Evolutionary conservation across 2,329 filamentous ascomycete genomes (phyloP), one percentile per base, ranked within the genome.

Genomic region (Pseudogymnoascus pannorum): DNA sequence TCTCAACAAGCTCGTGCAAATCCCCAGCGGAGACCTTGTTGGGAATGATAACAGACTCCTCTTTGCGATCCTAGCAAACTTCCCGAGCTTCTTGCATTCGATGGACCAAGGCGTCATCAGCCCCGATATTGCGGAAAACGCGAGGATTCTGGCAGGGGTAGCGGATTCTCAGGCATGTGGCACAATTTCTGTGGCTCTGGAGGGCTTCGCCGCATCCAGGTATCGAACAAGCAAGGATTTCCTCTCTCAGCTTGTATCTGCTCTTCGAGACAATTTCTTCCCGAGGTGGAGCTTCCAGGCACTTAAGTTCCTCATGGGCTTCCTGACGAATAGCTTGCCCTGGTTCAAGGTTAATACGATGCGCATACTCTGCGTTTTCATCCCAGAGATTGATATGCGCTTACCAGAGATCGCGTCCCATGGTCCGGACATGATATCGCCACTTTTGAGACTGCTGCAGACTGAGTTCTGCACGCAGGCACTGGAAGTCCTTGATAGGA

Each of bases 331-430:
- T 71, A 88, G 87, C 33, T 82, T 88, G 1, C 82, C 89, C 2
- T 97, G 92, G 90, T 89, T 97, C 73, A 95, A 96, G 72, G 79
- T 92, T 44, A 93, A 94, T 76, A 92, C 90, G 0, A 96, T 99
- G 89, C 87, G 91, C 63, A 86, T 97, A 11, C 82, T 99, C 0
- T 89, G 89, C 69, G 82, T 89, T 18, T 78, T 96, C 63, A 89
- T 99, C 54, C 91, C 92, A 0, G 88, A 93, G 60, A 89, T 97
- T 31, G 92, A 99, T 70, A 96, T 97, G 89, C 87, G 88, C 61
- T 92, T 92, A 68, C 86, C 89, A 0, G 92, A 96, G 66, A 90
- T 99, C 65, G 89, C 92, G 4, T 87, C 86, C 6, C 92, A 97
- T 72, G 93, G 94, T 0, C 92, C 93, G 1, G 95, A 99, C 74